These are phyloP conservation scores for Aphanomyces astaci DNA, from an alignment of 352 stramenopile genomes.

Conservation along the genomic window DNA sequence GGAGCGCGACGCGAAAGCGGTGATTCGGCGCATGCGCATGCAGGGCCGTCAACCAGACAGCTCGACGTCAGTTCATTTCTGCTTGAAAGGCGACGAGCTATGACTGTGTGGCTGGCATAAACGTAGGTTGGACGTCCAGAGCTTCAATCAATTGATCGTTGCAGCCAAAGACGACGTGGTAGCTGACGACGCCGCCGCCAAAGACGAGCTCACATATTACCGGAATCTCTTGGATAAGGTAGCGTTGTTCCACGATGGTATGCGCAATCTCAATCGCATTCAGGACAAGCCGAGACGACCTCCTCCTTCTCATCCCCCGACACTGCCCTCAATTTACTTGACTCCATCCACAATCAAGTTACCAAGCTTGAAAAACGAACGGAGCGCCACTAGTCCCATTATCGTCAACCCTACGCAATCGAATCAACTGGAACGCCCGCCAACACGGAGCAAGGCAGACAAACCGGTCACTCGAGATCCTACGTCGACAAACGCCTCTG, in stretches of 20 bases:
- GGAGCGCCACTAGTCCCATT: background rate
- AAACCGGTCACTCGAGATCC: background rate
- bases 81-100: no score
- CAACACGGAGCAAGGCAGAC: background rate
- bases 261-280: background rate
- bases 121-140: background rate
- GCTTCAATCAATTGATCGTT: constrained; percentile 17
- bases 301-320: background rate
- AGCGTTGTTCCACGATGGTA: no score
- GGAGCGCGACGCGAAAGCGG: constrained; percentile 15
- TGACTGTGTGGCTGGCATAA: no score
- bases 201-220: constrained; percentile 21
- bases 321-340: background rate
- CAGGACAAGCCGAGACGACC: background rate
- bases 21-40: constrained; percentile 19
- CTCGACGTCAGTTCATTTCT: background rate
- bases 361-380: constrained; percentile 3
- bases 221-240: constrained; percentile 15
- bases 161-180: constrained; percentile 17
- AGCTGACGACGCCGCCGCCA: background rate
- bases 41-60: background rate
- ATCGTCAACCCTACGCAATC: background rate
- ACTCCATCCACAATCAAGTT: background rate
- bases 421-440: constrained; percentile 14
- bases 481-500: background rate